Base-by-base conservation (phyloP, 1,139 yeast species). In the Hansenula sp. region DNA sequence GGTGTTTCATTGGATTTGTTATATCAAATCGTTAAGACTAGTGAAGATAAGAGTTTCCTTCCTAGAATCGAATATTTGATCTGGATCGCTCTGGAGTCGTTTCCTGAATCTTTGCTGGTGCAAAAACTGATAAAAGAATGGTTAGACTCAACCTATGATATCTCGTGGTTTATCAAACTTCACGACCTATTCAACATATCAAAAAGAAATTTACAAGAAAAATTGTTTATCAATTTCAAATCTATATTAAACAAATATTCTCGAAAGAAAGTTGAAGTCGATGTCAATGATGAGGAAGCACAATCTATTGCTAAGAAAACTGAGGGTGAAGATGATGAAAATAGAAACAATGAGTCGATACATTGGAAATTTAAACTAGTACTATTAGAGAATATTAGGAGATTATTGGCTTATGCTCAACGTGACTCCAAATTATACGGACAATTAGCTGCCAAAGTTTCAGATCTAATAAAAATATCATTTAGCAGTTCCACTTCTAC, bases 401-500 rank as follows among this genome's bases (percentile, higher is more conserved):
- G 72, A 36, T 65, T 86, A 35, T 63, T 87, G 16, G 49, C 54
- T 0, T 65, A 69, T 43, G 71, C 83, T 3, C 60, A 63, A 17
- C 62, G 67, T 18, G 73, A 74, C 45, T 59, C 68, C 0, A 63
- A 63, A 27, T 55, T 81, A 11, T 63, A 71, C 17, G 64, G 66
- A 1, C 70, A 59, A 33, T 61, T 87, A 31, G 70, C 78, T 7
- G 61, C 71, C 0, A 76, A 73, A 45, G 75, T 89, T 9, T 79
- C 86, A 19, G 95, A 87, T 33, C 66, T 91, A 36, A 84, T 91
- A 30, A 83, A 85, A 51, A 72, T 90, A n/a, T 83, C 96, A 1
- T 90, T 89, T 57, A 73, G 86, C 18, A 91, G 96, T 0, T 81
- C 96, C 0, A 85, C 96, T 0, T 77, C 95, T 0, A 75, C 84